Conservation (phyloP, 2,329 filamentous ascomycete species). For the Clarireedia monteithiana region DNA sequence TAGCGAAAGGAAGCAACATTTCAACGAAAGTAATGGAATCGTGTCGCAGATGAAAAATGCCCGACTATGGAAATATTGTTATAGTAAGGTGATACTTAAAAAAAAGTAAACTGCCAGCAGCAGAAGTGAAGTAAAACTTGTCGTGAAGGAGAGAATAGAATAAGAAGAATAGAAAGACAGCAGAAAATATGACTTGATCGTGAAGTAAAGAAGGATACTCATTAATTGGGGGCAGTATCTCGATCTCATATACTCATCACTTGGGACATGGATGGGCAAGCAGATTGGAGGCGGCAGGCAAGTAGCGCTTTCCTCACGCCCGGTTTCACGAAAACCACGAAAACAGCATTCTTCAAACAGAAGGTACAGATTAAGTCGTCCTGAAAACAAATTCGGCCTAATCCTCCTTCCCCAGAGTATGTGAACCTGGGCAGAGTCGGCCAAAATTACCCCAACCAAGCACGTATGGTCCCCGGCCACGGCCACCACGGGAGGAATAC, state of each 20-base stretch:
- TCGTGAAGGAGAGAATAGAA: not conserved
- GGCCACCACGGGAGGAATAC: not conserved
- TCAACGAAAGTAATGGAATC: not conserved
- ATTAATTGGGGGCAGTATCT: not conserved
- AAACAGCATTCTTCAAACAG: too few species aligned
- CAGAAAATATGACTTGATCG: not conserved
- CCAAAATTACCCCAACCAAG: not conserved
- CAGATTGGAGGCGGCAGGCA: too few species aligned
- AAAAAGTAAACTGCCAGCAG: conserved; percentile 5
- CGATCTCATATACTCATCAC: not conserved
- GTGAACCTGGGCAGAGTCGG: too few species aligned
- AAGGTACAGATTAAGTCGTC: too few species aligned
- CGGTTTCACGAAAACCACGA: too few species aligned
- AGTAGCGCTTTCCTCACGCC: too few species aligned
- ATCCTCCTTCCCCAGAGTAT: too few species aligned
- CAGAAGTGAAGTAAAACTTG: not conserved
- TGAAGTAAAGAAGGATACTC: not conserved
- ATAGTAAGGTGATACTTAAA: not conserved
- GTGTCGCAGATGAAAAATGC: not conserved
- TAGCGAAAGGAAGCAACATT: not conserved
- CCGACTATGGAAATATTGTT: not conserved
- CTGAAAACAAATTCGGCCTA: too few species aligned
- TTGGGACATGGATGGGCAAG: not conserved
- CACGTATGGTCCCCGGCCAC: not conserved
- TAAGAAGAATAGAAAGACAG: not conserved